phyloP scores from a whole-genome alignment of 1,284 basidiomycete species.

The Cryptococcus depauperatus region DNA sequence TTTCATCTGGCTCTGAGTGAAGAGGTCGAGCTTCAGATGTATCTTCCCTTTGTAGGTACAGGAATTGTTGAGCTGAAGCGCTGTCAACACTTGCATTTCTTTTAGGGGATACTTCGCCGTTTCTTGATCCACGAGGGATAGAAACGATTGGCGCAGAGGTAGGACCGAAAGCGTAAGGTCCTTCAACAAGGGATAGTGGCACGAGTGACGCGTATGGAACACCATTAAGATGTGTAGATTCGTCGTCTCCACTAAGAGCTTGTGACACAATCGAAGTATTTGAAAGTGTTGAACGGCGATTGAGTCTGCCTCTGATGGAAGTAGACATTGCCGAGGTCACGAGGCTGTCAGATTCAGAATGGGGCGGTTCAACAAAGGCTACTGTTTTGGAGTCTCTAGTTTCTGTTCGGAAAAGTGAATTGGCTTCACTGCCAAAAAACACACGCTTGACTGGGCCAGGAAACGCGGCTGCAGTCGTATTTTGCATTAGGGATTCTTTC shows the following conservation, averaged over 20 bases:
- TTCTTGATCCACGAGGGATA: not conserved
- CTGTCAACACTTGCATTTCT: not conserved
- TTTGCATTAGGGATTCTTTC: no score
- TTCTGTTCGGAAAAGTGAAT: not conserved
- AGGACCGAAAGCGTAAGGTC: constrained; percentile 52
- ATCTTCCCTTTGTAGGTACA: constrained; percentile 63
- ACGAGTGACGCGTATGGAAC: constrained; percentile 76
- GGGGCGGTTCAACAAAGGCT: not conserved
- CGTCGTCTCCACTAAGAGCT: not conserved
- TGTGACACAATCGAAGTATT: not conserved
- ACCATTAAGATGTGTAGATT: constrained; percentile 49
- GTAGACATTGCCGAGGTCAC: not conserved
- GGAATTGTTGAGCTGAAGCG: no score
- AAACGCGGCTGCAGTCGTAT: not conserved
- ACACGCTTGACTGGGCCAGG: not conserved
- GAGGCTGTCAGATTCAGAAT: not conserved
- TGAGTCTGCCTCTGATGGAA: not conserved
- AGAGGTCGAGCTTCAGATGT: constrained; percentile 68
- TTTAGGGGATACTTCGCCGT: not conserved
- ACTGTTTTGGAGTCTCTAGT: not conserved
- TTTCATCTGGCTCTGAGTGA: constrained; percentile 56
- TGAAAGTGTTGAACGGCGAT: no score
- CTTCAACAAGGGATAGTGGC: constrained; percentile 65
- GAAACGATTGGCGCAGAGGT: not conserved
- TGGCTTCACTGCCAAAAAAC: not conserved